Percentiles rank a stretch among this genome's conserved stretches.
Evolutionary conservation across 768 basidiomycete genomes (phyloP).

Genomic region (Gelatoporia subvermispora): DNA sequence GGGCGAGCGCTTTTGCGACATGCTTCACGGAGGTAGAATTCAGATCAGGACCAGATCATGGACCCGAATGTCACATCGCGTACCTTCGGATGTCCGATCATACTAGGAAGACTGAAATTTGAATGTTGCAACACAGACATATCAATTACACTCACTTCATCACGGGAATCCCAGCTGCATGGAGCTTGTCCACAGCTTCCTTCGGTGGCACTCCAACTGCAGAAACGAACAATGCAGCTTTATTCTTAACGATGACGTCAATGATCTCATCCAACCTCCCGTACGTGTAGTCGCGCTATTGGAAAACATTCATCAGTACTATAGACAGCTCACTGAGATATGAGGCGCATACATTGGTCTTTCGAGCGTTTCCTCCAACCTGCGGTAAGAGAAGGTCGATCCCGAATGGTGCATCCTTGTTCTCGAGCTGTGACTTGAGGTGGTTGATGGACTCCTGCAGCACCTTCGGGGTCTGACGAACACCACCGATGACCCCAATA

Average conservation of each 20-base stretch:
- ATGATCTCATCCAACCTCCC: conserved; percentile 74
- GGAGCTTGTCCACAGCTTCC: conserved; percentile 75
- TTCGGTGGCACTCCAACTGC: conserved; percentile 84
- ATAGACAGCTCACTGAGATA: not conserved
- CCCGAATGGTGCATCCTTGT: conserved; percentile 73
- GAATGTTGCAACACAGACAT: not conserved
- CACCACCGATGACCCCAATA: conserved; percentile 84
- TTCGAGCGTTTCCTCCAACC: conserved; percentile 75
- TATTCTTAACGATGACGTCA: conserved; percentile 71
- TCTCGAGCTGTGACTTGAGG: conserved; percentile 67
- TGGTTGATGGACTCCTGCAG: conserved; percentile 65
- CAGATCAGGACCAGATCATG: not conserved
- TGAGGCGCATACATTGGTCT: conserved; percentile 56
- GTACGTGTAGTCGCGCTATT: conserved; percentile 68
- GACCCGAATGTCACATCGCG: not conserved
- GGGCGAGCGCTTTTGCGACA: conserved; percentile 68
- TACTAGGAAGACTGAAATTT: conserved; percentile 35
- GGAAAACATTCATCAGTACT: no score
- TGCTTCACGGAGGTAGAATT: conserved; percentile 39
- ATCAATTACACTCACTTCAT: conserved; percentile 66
- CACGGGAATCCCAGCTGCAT: conserved; percentile 70
- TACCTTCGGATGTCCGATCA: conserved; percentile 85
- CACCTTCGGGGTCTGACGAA: conserved; percentile 67
- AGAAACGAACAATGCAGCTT: conserved; percentile 75
- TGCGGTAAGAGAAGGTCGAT: conserved; percentile 84